Percentiles rank a stretch among this genome's conserved stretches.
phyloP scores from a whole-genome alignment of 805 yeast species.

The Wickerhamiella siamensis region DNA sequence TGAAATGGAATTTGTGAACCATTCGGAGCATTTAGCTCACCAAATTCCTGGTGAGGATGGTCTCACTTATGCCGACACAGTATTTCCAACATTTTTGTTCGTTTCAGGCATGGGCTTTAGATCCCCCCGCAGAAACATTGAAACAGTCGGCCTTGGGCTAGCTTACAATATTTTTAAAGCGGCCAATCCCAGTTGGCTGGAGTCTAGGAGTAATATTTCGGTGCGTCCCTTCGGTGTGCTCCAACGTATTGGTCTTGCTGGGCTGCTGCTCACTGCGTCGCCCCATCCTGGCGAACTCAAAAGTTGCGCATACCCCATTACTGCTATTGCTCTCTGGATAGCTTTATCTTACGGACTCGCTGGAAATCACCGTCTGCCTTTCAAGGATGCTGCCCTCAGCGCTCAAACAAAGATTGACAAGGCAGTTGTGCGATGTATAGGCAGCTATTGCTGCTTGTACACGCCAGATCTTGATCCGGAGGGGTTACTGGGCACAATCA shows the following conservation, averaged over 20 bases:
- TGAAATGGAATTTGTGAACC: conserved; percentile 22
- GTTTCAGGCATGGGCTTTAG: conserved; percentile 19
- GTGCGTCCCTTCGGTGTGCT: conserved; percentile 20
- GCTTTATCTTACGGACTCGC: conserved; percentile 18
- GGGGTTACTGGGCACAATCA: conserved; percentile 26
- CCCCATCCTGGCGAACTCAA: conserved; percentile 6
- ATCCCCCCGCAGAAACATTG: conserved; percentile 11
- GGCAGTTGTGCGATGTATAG: neutral
- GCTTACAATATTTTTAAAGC: conserved; percentile 17
- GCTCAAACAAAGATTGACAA: conserved; percentile 25
- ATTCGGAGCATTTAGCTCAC: conserved; percentile 12
- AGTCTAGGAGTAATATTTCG: conserved; percentile 3
- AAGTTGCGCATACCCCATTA: conserved; percentile 14
- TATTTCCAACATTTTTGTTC: conserved; percentile 22
- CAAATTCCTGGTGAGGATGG: conserved; percentile 15
- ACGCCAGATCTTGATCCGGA: conserved; percentile 24
- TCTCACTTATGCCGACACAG: conserved; percentile 21
- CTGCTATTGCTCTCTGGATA: conserved; percentile 21
- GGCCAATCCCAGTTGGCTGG: conserved; percentile 4
- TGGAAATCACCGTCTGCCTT: conserved; percentile 19
- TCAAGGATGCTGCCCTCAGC: conserved; percentile 16
- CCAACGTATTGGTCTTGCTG: conserved; percentile 21
- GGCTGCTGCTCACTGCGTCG: conserved; percentile 14
- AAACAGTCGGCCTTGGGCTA: conserved; percentile 21
- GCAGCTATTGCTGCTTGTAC: neutral